Evolutionary conservation across 1,284 basidiomycete species (phyloP).

Genomic region (Ustilago nuda): DNA sequence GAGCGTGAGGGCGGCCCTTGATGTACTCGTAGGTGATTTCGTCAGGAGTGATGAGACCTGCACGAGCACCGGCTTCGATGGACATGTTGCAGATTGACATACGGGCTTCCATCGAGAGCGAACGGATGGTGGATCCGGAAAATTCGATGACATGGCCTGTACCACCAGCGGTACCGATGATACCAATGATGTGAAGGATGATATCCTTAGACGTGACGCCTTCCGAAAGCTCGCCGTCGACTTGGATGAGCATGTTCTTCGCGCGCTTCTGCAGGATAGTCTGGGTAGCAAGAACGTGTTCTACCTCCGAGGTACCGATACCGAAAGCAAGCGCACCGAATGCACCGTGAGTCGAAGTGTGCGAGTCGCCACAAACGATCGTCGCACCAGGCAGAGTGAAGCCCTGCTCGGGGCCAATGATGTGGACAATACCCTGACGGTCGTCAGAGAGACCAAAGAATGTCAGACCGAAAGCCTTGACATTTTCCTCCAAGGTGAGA

Average conservation of each 20-base stretch:
- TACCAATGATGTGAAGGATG: conserved; percentile 67
- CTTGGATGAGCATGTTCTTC: conserved; percentile 68
- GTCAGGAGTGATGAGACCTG: conserved; percentile 68
- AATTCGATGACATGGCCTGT: conserved; percentile 67
- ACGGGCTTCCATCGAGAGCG: conserved; percentile 66
- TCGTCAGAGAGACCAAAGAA: conserved; percentile 67
- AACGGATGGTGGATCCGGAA: conserved; percentile 63
- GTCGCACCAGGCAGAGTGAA: conserved; percentile 67
- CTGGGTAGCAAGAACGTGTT: conserved; percentile 68
- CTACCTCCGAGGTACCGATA: conserved; percentile 68
- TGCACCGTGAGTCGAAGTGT: conserved; percentile 68
- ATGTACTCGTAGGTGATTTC: conserved; percentile 67
- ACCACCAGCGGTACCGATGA: conserved; percentile 68
- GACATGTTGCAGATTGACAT: conserved; percentile 70
- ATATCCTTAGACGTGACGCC: conserved; percentile 69
- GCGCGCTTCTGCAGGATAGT: conserved; percentile 66
- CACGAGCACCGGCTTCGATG: conserved; percentile 68
- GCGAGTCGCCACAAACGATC: conserved; percentile 68
- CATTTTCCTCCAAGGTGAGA: conserved; percentile 67
- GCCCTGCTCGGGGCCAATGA: conserved; percentile 68
- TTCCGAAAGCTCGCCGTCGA: conserved; percentile 63
- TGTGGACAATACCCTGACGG: conserved; percentile 68
- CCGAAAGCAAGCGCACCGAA: conserved; percentile 68
- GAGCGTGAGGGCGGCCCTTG: conserved; percentile 65
- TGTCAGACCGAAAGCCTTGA: conserved; percentile 67